Conservation (phyloP, 352 stramenopile species). For the Phytophthora sansomeana region DNA sequence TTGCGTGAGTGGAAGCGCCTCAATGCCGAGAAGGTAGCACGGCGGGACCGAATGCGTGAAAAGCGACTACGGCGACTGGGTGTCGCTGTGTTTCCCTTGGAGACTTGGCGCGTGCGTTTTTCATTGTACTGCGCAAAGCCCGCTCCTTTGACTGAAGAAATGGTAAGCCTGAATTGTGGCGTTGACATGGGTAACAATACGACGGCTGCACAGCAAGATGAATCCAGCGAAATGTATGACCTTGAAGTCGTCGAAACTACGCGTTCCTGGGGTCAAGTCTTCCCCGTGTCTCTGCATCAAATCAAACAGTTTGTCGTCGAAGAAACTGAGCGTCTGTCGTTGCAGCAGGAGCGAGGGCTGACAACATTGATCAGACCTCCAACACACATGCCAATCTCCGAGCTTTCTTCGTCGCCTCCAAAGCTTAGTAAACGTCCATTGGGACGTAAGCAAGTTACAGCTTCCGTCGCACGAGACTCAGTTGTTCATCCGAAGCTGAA, state of each 20-base stretch:
- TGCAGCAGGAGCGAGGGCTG: slow-evolving; percentile 16
- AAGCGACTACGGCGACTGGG: slow-evolving; percentile 52
- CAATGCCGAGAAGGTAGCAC: slow-evolving; percentile 50
- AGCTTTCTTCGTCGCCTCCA: neutral
- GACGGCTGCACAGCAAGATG: neutral
- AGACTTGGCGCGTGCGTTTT: slow-evolving; percentile 40
- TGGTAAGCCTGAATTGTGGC: neutral
- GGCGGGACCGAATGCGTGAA: slow-evolving; percentile 51
- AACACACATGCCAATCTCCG: neutral
- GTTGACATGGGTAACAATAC: neutral
- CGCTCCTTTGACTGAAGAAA: neutral
- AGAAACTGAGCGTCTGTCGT: slow-evolving; percentile 15
- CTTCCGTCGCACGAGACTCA: slow-evolving; percentile 21
- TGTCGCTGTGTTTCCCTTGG: slow-evolving; percentile 35
- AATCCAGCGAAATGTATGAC: slow-evolving; percentile 20
- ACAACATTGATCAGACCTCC: neutral
- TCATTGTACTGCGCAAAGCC: slow-evolving; percentile 45
- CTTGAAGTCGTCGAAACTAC: slow-evolving; percentile 38
- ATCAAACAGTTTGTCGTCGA: slow-evolving; percentile 27
- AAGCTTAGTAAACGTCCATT: slow-evolving; percentile 1
- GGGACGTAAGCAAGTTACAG: neutral
- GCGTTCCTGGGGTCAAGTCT: slow-evolving; percentile 20
- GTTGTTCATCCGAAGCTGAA: slow-evolving; percentile 18
- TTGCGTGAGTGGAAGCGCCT: slow-evolving; percentile 59
- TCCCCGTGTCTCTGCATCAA: slow-evolving; percentile 18